Evolutionary conservation across 192 early-diverging fungal genomes (phyloP), one percentile per base, ranked within the genome.

Genomic region (Coemansia reversa): DNA sequence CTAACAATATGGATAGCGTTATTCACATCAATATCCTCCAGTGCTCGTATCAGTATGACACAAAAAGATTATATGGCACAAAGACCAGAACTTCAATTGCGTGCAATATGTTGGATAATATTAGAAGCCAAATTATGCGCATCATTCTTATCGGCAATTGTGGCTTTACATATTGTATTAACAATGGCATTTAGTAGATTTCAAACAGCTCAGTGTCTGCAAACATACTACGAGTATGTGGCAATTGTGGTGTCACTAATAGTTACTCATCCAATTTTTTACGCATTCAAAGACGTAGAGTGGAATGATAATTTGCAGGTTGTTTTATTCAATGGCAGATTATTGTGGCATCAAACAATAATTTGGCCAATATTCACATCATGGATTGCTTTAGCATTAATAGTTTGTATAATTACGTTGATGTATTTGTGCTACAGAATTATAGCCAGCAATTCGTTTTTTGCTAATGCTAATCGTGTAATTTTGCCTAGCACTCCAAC

Each of bases 261-360:
- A 4, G 39, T 63, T 20, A 16, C 72, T 2, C 72, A 74, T 49
- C 65, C 72, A 7, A 32, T 64, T 32, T 45, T 74, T 12, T 74
- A 74, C n/a, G 42, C 51, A 5, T 59, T 50, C 52, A 19, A 20
- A 1, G 16, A n/a, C 5, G 64, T 64, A 4, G 22, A 51, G 22
- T 72, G 64, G 70, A 50, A 65, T 30, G 0, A 9, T 2, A 11
- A 24, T 2, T 5, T 28, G 7, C 42, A 57, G 25, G 28, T 30
- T 32, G 30, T 51, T 14, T 2, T 66, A 5, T 55, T 72, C 23
- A 59, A 72, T 42, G 49, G 24, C 7, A 20, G n/a, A 4, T 8
- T 57, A 24, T 30, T 53, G 0, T 23, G 65, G 47, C 45, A 66
- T 16, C 20, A n/a, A 6, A 23, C 45, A 1, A 32, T 18, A 1